Percentiles rank a stretch among this genome's conserved stretches.
Conservation (phyloP, 2,329 filamentous ascomycete genomes). For the Apiospora sp. region DNA sequence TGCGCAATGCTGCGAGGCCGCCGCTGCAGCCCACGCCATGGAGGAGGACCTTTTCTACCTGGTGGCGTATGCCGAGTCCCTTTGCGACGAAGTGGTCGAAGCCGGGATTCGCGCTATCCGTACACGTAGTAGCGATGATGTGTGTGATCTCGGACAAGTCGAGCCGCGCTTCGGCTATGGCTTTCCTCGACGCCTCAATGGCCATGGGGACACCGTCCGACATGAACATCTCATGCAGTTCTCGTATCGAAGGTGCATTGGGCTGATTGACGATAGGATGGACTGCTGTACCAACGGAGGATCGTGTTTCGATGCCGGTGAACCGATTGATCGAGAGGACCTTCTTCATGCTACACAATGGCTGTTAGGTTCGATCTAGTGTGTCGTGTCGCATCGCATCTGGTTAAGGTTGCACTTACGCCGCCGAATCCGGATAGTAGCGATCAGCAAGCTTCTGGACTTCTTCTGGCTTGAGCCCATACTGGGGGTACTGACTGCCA, state of each 20-base stretch:
- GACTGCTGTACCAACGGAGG: constrained; percentile 67
- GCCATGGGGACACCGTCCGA: constrained; percentile 66
- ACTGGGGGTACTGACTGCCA: constrained; percentile 67
- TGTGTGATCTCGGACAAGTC: constrained; percentile 66
- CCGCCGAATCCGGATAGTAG: constrained; percentile 66
- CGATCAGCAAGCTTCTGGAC: constrained; percentile 61
- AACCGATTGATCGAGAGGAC: constrained; percentile 69
- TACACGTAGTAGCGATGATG: constrained; percentile 73
- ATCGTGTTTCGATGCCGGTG: constrained; percentile 70
- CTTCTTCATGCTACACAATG: constrained; percentile 62
- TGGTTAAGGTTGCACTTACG: constrained; percentile 54
- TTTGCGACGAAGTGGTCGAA: constrained; percentile 72
- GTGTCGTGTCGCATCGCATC: constrained; percentile 13
- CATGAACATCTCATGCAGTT: constrained; percentile 64
- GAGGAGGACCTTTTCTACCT: constrained; percentile 70
- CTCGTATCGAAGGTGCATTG: constrained; percentile 59
- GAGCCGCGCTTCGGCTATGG: constrained; percentile 61
- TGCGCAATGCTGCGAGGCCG: constrained; percentile 67
- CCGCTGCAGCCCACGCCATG: constrained; percentile 73
- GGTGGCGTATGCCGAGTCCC: constrained; percentile 61
- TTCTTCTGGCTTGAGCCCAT: constrained; percentile 57
- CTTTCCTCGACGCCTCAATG: constrained; percentile 61
- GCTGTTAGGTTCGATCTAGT: constrained; percentile 2
- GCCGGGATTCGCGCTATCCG: constrained; percentile 73
- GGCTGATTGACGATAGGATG: constrained; percentile 67